These are phyloP conservation scores for Colletotrichum sp. DNA, from an alignment of 2,329 filamentous ascomycete genomes.

Conservation along the genomic window DNA sequence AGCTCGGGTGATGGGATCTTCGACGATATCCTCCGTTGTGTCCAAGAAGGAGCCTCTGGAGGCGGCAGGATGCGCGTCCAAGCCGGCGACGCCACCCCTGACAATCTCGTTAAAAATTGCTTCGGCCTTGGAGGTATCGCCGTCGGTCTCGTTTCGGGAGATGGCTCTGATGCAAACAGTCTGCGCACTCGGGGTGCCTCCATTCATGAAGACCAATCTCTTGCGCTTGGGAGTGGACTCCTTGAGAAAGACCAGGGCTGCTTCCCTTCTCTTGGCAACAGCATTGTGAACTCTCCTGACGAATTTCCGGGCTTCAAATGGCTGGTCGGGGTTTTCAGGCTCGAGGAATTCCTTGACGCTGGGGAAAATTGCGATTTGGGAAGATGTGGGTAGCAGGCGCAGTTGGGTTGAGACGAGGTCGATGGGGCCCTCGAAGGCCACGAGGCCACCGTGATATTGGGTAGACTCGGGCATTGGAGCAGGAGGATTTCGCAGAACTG, in stretches of 20 bases:
- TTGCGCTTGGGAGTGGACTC: constrained; percentile 49
- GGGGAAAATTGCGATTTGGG: constrained; percentile 62
- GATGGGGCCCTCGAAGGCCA: constrained; percentile 63
- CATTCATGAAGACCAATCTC: constrained; percentile 64
- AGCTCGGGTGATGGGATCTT: constrained; percentile 56
- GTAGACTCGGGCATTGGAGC: constrained; percentile 14
- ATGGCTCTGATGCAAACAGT: constrained; percentile 59
- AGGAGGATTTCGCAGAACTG: not conserved
- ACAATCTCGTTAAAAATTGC: constrained; percentile 53
- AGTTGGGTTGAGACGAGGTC: constrained; percentile 63
- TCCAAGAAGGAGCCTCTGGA: not conserved
- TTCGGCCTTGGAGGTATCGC: constrained; percentile 54
- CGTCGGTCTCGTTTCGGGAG: constrained; percentile 54
- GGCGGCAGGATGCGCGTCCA: constrained; percentile 24
- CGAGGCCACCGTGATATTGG: constrained; percentile 50
- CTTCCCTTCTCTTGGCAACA: constrained; percentile 47
- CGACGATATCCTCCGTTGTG: constrained; percentile 15
- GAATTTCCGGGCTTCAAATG: constrained; percentile 34
- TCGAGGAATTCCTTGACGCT: constrained; percentile 51
- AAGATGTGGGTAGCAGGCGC: constrained; percentile 61
- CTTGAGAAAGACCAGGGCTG: constrained; percentile 55
- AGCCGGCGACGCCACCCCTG: constrained; percentile 51
- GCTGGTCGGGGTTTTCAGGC: constrained; percentile 26
- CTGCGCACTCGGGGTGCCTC: constrained; percentile 60
- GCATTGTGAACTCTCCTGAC: constrained; percentile 58